Evolutionary conservation across 176 grass and related monocot genomes (phyloP).

Genomic region (Cenchrus purpureus): DNA sequence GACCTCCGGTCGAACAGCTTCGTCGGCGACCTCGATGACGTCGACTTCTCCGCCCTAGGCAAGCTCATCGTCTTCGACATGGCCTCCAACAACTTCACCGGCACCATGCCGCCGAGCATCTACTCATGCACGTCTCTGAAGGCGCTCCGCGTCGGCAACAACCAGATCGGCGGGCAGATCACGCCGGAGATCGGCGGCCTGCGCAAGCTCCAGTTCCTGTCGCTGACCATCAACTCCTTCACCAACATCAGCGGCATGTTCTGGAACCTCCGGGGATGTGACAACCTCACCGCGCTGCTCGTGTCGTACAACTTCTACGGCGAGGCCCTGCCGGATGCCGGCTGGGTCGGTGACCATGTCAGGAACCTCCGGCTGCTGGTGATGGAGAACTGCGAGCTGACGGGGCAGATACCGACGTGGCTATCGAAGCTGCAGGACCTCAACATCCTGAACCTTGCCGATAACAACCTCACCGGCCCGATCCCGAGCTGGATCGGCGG

Average conservation of each 20-base stretch:
- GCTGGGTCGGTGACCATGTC: slow-evolving; percentile 50
- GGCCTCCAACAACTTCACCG: slow-evolving; percentile 52
- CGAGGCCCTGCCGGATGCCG: slow-evolving; percentile 54
- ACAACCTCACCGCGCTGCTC: slow-evolving; percentile 36
- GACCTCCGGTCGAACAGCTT: slow-evolving; percentile 53
- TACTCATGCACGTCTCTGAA: slow-evolving; percentile 45
- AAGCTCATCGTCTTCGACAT: slow-evolving; percentile 55
- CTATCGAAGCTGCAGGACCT: slow-evolving; percentile 49
- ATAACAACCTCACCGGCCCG: slow-evolving; percentile 45
- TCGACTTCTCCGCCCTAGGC: slow-evolving; percentile 52
- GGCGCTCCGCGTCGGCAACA: slow-evolving; percentile 47
- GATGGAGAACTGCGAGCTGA: slow-evolving; percentile 32
- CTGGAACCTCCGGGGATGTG: slow-evolving; percentile 48
- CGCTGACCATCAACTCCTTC: slow-evolving; percentile 49
- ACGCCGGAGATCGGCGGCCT: slow-evolving; percentile 42
- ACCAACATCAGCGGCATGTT: slow-evolving; percentile 56
- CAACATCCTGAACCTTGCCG: slow-evolving; percentile 44
- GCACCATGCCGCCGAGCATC: slow-evolving; percentile 50
- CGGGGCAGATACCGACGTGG: slow-evolving; percentile 54
- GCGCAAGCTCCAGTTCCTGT: slow-evolving; percentile 36
- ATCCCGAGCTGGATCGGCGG: slow-evolving; percentile 52
- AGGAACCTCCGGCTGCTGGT: slow-evolving; percentile 37
- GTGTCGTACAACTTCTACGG: slow-evolving; percentile 55
- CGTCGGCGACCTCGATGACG: slow-evolving; percentile 33
- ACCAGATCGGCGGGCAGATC: slow-evolving; percentile 39